phyloP scores from a whole-genome alignment of 2,329 filamentous ascomycete species.

The Talaromyces atroroseus region DNA sequence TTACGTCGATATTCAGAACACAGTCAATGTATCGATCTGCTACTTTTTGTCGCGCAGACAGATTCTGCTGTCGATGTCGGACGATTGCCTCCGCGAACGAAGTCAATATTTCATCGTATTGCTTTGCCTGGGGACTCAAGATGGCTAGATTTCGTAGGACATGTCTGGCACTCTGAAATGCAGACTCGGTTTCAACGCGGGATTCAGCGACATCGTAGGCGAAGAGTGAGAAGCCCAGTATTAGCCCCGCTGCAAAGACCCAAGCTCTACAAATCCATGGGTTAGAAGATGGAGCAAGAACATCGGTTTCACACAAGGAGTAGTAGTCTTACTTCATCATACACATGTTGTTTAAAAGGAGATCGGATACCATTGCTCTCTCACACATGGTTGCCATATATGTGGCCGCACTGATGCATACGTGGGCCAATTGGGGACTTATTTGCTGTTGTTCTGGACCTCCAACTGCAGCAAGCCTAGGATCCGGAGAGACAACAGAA shows the following conservation, averaged over 20 bases:
- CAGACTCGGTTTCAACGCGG: slow-evolving; percentile 41
- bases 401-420: slow-evolving; percentile 52
- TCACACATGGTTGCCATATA: slow-evolving; percentile 52
- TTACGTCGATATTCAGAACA: slow-evolving; percentile 7
- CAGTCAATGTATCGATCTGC: slow-evolving; percentile 11
- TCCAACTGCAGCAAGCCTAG: slow-evolving; percentile 12
- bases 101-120: slow-evolving; percentile 53
- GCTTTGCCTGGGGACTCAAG: slow-evolving; percentile 52
- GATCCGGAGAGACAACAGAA: slow-evolving; percentile 19
- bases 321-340: slow-evolving; percentile 49
- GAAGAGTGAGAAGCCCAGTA: slow-evolving; percentile 54
- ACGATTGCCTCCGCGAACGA: slow-evolving; percentile 43
- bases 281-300: neutral
- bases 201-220: slow-evolving; percentile 23
- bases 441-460: neutral
- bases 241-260: slow-evolving; percentile 53
- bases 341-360: slow-evolving; percentile 53
- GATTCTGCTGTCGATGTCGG: slow-evolving; percentile 33
- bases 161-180: slow-evolving; percentile 48
- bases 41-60: slow-evolving; percentile 7
- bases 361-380: slow-evolving; percentile 41
- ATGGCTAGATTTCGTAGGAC: slow-evolving; percentile 46
- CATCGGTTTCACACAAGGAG: neutral
- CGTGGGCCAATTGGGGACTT: slow-evolving; percentile 42
- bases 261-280: slow-evolving; percentile 37